Base-by-base conservation (phyloP, 192 early-diverging fungal species). In the Gorgonomyces haynaldii region DNA sequence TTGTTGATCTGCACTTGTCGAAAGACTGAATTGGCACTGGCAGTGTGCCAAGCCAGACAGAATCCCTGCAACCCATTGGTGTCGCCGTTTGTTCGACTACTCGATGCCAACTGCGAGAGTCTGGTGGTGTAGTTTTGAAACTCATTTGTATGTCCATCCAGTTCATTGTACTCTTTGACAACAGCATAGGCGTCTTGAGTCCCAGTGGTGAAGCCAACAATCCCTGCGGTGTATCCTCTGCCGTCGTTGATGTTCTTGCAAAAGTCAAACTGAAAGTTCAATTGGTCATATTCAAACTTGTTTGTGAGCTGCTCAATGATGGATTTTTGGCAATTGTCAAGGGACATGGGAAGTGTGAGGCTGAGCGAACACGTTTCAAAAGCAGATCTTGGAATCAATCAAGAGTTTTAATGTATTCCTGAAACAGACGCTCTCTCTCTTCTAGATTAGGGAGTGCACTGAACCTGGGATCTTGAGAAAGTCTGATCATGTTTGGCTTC, bases 141-240 rank as follows among this genome's bases (percentile, higher is more conserved):
- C 17, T 61, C 61, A n/a, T 56, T 52, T 3, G 21, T 40, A 36
- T 59, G 53, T 1, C 60, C 58, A 23, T 60, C 47, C 3, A 54
- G 32, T 20, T 54, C 45, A 38, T 56, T 47, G 57, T 72, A 72
- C 6, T 44, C 31, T 30, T 69, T 39, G 39, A 76, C 50, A 6
- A 76, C 63, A 12, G 54, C 16, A 58, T 58, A 65, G 0, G 63
- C 73, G 35, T 76, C 73, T 20, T 38, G 49, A 2, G 73, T 76
- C 22, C 58, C 64, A 3, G 72, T 64, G 30, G 61, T 65, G 53
- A 75, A 75, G 1, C 64, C 65, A 2, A 64, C 68, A 42, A 75
- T 66, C 17, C 72, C 72, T 20, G 50, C 52, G 10, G 65, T 60
- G 32, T 53, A 75, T 8, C 63, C 72, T 15, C 66, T 47, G 19